A percentile compares a stretch with the other conserved stretches of the same genome.
phyloP scores from a whole-genome alignment of 1,284 basidiomycete species.

The Cryptococcus sp. region DNA sequence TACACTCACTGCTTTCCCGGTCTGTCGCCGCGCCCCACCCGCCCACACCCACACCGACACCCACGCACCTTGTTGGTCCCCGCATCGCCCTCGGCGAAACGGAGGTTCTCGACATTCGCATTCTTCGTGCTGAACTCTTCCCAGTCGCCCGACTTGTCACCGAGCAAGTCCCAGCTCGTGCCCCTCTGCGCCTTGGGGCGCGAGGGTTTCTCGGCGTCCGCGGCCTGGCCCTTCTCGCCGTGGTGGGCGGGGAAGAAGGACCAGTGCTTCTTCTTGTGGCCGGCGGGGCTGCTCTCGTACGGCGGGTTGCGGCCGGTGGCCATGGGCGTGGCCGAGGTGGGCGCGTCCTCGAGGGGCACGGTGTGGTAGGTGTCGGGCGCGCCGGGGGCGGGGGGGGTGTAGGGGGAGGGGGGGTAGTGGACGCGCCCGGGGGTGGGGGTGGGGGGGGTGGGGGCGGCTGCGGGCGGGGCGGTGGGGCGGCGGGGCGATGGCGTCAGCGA shows the following conservation, averaged over 20 bases:
- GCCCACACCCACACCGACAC: background rate
- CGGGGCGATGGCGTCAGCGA: background rate
- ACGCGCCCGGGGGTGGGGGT: conserved; percentile 18
- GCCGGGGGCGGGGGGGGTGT: conserved; percentile 1
- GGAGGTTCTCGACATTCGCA: conserved; percentile 42
- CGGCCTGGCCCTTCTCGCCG: conserved; percentile 15
- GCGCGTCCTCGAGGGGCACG: conserved; percentile 35
- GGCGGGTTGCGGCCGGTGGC: conserved; percentile 25
- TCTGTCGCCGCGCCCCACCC: background rate
- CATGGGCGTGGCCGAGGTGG: conserved; percentile 10
- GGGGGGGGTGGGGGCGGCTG: conserved; percentile 1
- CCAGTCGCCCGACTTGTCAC: conserved; percentile 40
- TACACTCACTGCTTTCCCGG: background rate
- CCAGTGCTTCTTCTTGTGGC: conserved; percentile 30
- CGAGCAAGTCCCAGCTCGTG: conserved; percentile 38
- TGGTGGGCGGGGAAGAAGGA: conserved; percentile 25
- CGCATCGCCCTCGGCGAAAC: conserved; percentile 50
- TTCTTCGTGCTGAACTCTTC: conserved; percentile 47
- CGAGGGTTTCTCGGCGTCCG: conserved; percentile 9
- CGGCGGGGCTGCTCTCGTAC: conserved; percentile 16
- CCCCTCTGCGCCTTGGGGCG: conserved; percentile 20
- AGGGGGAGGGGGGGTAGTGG: conserved; percentile 40
- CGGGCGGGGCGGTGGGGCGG: background rate
- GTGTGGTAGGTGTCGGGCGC: conserved; percentile 26
- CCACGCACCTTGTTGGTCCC: conserved; percentile 45